Conservation (phyloP, 1,284 basidiomycete genomes). For the Coniferiporia sulphurascens region DNA sequence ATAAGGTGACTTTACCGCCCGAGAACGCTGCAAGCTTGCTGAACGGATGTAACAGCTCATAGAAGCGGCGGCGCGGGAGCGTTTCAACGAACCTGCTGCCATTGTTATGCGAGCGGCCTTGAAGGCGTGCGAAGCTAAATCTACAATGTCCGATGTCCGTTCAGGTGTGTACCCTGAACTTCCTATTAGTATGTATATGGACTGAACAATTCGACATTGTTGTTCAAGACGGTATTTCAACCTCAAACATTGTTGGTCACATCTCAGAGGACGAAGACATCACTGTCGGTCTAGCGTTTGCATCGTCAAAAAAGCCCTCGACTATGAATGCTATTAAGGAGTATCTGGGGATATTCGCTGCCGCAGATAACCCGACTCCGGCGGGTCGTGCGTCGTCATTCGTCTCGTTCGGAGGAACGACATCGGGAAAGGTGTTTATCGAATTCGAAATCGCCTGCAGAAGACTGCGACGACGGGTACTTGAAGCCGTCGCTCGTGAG, state of each 20-base stretch:
- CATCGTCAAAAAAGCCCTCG: conserved; percentile 53
- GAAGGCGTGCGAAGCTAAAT: conserved; percentile 61
- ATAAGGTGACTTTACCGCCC: conserved; percentile 48
- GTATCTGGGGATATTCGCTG: conserved; percentile 71
- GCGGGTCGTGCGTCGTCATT: conserved; percentile 64
- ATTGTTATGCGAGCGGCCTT: conserved; percentile 68
- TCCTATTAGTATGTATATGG: too few species aligned
- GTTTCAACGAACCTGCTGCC: conserved; percentile 74
- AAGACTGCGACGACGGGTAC: conserved; percentile 65
- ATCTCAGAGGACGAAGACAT: conserved; percentile 57
- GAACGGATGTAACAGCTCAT: conserved; percentile 53
- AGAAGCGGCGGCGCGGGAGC: conserved; percentile 66
- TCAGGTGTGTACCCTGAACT: conserved; percentile 45
- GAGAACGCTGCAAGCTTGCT: neutral
- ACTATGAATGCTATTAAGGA: conserved; percentile 62
- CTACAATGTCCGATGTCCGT: conserved; percentile 55
- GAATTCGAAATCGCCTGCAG: conserved; percentile 78
- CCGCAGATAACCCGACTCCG: conserved; percentile 75
- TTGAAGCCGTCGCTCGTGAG: conserved; percentile 81
- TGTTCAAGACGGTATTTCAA: conserved; percentile 53
- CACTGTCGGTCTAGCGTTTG: conserved; percentile 47
- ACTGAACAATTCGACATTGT: neutral
- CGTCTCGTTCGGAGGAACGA: conserved; percentile 58
- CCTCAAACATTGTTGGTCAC: conserved; percentile 54
- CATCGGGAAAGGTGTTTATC: conserved; percentile 59